Evolutionary conservation across 352 stramenopile species (phyloP), one percentile per base, ranked within the genome.

Genomic region (Globisporangium heterothallicum): DNA sequence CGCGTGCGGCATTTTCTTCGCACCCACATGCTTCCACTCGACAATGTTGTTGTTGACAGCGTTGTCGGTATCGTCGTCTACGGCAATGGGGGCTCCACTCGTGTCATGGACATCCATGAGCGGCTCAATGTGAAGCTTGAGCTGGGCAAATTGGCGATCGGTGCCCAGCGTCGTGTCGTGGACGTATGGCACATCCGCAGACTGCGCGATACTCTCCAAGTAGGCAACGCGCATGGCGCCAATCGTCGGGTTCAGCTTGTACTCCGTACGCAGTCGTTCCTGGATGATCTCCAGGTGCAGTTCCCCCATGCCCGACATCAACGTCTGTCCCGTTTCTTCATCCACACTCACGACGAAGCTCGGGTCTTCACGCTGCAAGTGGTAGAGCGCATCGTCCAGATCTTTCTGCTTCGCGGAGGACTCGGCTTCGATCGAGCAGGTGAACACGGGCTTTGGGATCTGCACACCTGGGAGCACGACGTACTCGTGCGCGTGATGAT

Each of bases 321-420:
- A 94, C 41, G 95, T 99, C 79, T 99, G 92, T 25, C 97, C 97
- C 7, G 88, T 98, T 58, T 99, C 94, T 6, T 88, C 68, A 68
- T 99, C 97, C 22, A 97, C 79, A 32, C 82, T 84, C 2, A 99
- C 92, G 27, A 96, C 75, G 50, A 99, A 96, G 43, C 94, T 99
- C 13, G 97, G 97, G 76, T 99, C 97, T 68, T 98, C 94, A 5
- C 75, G 73, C 61, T 92, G 78, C 36, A 92, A 52, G 41, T 78
- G 61, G 26, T 72, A 58, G 3, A 98, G 63, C 24, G 88, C 91
- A 12, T 88, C 68, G 25, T 91, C 88, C 6, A 98, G 70, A 35
- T 91, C 78, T 52, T 88, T 79, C 54, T 97, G 78, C 53, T 96
- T 79, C 1, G 78, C 75, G 25, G 75, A 78, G 5, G 80, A 93